Base-by-base conservation (phyloP, 1,284 basidiomycete species). In the Chalciporus sp. region DNA sequence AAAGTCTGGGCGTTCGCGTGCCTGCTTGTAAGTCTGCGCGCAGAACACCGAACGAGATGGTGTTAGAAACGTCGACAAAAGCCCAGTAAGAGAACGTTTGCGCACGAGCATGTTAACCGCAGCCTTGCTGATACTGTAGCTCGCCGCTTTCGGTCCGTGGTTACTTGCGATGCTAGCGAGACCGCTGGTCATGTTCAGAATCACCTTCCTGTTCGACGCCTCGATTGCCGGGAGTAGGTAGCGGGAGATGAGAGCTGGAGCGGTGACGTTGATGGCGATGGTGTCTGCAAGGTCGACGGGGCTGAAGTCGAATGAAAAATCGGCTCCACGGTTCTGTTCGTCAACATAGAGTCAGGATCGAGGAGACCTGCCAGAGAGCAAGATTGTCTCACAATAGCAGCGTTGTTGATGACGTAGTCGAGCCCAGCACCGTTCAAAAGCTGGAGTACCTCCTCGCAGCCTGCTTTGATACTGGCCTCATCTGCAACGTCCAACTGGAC, bases 351-450 rank as follows among this genome's bases (percentile, higher is more conserved):
- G 41, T 45, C n/a, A 48, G 7, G 16, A 28, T 20, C 17, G 16
- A 26, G 40, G 17, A 16, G 16, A 43, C 20, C 26, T 16, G 26
- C 10, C 14, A 37, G 17, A 20, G 12, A 16, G 28, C 47, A 35
- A 31, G 42, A 49, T 19, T 9, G 17, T 63, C 67, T 55, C 42
- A 74, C 73, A 35, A 74, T 67, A 1, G 62, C 74, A n/a, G 75
- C 74, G 45, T 74, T 76, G 60, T 76, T 76, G 47, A 74, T 53
- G 12, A 77, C 61, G 29, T 74, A 75, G 59, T 76, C 73, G 31
- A 76, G 59, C 1, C 71, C 69, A 0, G 52, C 52, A 11, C 61
- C 61, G 9, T 67, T 68, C 19, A 77, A 55, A 11, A 72, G 54
- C 20, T 55, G 55, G 29, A 61, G 55, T 3, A 70, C 66, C 6